Percentiles rank a stretch among this genome's conserved stretches.
These are phyloP conservation scores for Starmerella potacharoeniae DNA, from an alignment of 805 yeast genomes.

Conservation along the genomic window DNA sequence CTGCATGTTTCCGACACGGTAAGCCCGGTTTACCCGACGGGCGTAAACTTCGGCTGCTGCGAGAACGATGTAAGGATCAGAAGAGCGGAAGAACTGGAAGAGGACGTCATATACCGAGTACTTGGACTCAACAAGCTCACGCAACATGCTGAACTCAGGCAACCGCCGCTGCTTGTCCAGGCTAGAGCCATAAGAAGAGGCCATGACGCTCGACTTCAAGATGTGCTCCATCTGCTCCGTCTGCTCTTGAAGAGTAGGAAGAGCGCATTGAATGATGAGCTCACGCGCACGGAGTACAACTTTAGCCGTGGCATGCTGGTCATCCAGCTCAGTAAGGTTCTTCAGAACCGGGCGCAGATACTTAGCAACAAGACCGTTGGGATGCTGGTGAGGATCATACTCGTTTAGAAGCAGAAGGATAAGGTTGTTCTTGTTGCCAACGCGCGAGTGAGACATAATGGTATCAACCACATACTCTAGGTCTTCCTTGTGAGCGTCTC, in stretches of 20 bases:
- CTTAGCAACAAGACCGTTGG: slow-evolving; percentile 55
- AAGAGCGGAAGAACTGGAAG: slow-evolving; percentile 74
- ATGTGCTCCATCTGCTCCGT: slow-evolving; percentile 96
- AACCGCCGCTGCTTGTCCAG: slow-evolving; percentile 41
- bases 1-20: slow-evolving; percentile 66
- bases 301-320: slow-evolving; percentile 73
- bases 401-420: slow-evolving; percentile 72
- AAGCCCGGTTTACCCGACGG: slow-evolving; percentile 94
- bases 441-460: slow-evolving; percentile 83
- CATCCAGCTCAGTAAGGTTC: slow-evolving; percentile 74
- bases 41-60: slow-evolving; percentile 97
- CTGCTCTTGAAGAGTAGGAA: slow-evolving; percentile 92
- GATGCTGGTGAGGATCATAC: slow-evolving; percentile 69
- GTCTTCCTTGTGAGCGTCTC: slow-evolving; percentile 77
- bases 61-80: slow-evolving; percentile 78
- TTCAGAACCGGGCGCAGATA: slow-evolving; percentile 62
- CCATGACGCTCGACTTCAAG: slow-evolving; percentile 80
- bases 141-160: slow-evolving; percentile 69
- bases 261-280: slow-evolving; percentile 87
- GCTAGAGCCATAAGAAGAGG: slow-evolving; percentile 60
- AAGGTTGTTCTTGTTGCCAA: slow-evolving; percentile 84
- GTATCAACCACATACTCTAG: slow-evolving; percentile 58
- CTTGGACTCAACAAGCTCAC: slow-evolving; percentile 91
- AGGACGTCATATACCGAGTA: slow-evolving; percentile 94
- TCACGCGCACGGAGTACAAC: slow-evolving; percentile 94